phyloP scores from a whole-genome alignment of 345 rosid species.

The Pugionium cornutum region DNA sequence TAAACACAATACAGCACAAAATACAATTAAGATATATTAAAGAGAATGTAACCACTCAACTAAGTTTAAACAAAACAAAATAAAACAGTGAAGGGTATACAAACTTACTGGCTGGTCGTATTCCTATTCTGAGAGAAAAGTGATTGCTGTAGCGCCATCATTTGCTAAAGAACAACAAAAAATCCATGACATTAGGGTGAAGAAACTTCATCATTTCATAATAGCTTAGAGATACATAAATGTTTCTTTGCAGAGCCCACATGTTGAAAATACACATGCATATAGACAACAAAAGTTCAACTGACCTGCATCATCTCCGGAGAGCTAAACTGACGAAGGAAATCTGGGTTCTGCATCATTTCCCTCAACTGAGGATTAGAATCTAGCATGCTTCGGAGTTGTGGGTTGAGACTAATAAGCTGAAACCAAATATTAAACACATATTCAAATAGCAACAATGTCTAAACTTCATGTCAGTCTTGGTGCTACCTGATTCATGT shows the following conservation, averaged over 20 bases:
- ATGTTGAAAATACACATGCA: constrained; percentile 16
- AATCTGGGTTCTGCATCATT: constrained; percentile 86
- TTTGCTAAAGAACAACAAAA: constrained; percentile 47
- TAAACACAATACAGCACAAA: not conserved
- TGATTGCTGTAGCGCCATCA: constrained; percentile 65
- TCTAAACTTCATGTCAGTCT: constrained; percentile 13
- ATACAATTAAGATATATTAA: not conserved
- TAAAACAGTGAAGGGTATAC: not conserved
- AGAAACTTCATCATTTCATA: constrained; percentile 9
- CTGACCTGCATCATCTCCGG: constrained; percentile 84
- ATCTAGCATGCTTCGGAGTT: constrained; percentile 59
- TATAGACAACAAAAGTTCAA: constrained; percentile 14
- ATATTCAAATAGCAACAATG: constrained; percentile 17
- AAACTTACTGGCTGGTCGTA: constrained; percentile 63
- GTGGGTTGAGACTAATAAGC: constrained; percentile 61
- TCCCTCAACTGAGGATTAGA: constrained; percentile 77
- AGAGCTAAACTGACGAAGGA: constrained; percentile 71
- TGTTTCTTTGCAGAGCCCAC: not conserved
- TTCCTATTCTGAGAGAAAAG: constrained; percentile 66
- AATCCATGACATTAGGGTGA: constrained; percentile 21
- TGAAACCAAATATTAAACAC: constrained; percentile 28
- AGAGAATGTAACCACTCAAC: not conserved
- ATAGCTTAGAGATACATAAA: constrained; percentile 10
- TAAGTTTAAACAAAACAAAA: not conserved
- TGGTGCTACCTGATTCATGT: constrained; percentile 74